A percentile compares a stretch with the other conserved stretches of the same genome.
Conservation (phyloP, 768 basidiomycete genomes). For the Rhodosporidiobolus sp. region DNA sequence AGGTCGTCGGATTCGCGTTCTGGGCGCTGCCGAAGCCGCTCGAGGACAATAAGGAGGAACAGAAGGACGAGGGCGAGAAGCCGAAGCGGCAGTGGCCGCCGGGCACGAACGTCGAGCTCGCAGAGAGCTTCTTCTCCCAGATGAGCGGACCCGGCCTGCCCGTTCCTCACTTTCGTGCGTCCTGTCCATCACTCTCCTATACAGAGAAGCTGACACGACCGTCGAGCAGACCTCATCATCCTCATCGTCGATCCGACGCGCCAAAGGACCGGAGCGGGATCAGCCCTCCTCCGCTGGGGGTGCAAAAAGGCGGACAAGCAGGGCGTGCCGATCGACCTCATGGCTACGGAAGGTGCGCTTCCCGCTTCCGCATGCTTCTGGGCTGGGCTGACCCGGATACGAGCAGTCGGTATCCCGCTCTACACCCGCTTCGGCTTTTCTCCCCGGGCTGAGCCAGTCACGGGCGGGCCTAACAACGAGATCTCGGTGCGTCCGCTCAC, state of each 20-base stretch:
- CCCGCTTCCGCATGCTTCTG: neutral
- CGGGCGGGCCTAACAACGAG: neutral
- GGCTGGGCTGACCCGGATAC: neutral
- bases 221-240: slow-evolving; percentile 1
- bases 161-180: neutral
- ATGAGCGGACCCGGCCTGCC: neutral
- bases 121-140: neutral
- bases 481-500: neutral
- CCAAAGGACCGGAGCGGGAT: neutral
- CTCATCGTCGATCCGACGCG: neutral
- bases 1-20: neutral
- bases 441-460: neutral
- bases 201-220: no score
- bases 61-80: neutral
- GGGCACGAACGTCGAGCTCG: slow-evolving; percentile 2
- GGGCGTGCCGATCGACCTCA: neutral
- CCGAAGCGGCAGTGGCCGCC: neutral
- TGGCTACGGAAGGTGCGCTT: neutral
- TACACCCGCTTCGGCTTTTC: neutral
- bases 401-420: neutral
- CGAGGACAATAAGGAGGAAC: neutral
- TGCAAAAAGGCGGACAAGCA: neutral
- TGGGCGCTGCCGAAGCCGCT: neutral
- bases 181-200: rapidly evolving
- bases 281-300: slow-evolving; percentile 1